Evolutionary conservation across 208 protist species (phyloP).

Genomic region (Wallacemonas sp.): DNA sequence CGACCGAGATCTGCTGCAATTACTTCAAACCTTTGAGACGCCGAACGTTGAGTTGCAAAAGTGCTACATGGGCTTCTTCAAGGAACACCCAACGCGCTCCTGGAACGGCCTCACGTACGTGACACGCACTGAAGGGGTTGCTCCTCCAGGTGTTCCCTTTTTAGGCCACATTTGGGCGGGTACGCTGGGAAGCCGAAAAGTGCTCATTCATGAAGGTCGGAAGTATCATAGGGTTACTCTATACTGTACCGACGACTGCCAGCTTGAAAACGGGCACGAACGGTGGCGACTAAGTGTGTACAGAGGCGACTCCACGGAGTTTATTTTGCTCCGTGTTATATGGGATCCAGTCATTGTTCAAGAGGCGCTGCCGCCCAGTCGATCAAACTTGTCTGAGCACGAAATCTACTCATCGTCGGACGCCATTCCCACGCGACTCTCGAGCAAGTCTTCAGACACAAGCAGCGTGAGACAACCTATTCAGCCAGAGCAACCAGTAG

Average conservation of each 20-base stretch:
- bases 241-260: slow-evolving; percentile 75
- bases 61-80: slow-evolving; percentile 69
- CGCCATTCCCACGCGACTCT: slow-evolving; percentile 28
- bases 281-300: slow-evolving; percentile 71
- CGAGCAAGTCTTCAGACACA: slow-evolving; percentile 32
- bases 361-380: slow-evolving; percentile 47
- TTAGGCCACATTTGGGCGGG: slow-evolving; percentile 68
- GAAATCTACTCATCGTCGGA: slow-evolving; percentile 46
- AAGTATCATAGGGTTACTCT: slow-evolving; percentile 54
- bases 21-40: slow-evolving; percentile 55
- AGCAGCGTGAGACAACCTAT: slow-evolving; percentile 18
- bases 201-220: slow-evolving; percentile 46
- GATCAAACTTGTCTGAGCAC: slow-evolving; percentile 39
- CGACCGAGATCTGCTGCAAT: slow-evolving; percentile 50
- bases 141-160: slow-evolving; percentile 39
- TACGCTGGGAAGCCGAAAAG: slow-evolving; percentile 48
- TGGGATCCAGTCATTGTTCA: slow-evolving; percentile 76
- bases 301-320: slow-evolving; percentile 29
- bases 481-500: slow-evolving; percentile 26
- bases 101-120: slow-evolving; percentile 84
- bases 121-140: slow-evolving; percentile 36
- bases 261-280: slow-evolving; percentile 42
- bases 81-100: slow-evolving; percentile 46
- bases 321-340: slow-evolving; percentile 49
- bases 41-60: slow-evolving; percentile 65